Evolutionary conservation across 257 asterid species (phyloP), one percentile per base, ranked within the genome.

Genomic region (Solanum tarijense): DNA sequence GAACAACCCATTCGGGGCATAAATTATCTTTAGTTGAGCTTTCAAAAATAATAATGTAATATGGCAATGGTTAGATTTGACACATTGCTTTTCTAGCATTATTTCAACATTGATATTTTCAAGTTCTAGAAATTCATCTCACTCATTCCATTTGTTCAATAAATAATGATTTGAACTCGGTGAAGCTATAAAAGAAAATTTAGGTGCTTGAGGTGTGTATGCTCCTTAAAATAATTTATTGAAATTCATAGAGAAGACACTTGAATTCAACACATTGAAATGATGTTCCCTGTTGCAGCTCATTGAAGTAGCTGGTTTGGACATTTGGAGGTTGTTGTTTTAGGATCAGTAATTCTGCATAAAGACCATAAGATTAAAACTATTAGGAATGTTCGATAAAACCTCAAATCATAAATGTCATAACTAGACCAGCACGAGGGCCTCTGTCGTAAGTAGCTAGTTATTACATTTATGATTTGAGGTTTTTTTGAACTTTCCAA

Each of bases 1-100:
- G 2, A 7, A 18, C 5, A 20, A 20, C 25, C 11, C n/a, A 18
- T 20, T 55, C 2, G 1, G 1, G n/a, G n/a, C 10, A 18, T 0
- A 20, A 55, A 18, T 55, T 55, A 18, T 0, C 25, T 20, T 55
- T 0, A 0, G 9, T 16, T 52, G 62, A 52, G 9, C 62, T 52
- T 52, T 13, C 23, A 52, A 52, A 55, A 55, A 20, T 55, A 55
- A 4, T 2, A 20, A 55, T 20, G 12, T 55, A 20, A 7, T 21
- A 7, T 55, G 25, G 3, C n/a, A 20, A 0, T 55, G n/a, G 66
- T 55, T 18, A 20, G 25, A 20, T 55, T 55, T 21, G 11, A 55
- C 66, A 55, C 66, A 0, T 55, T 20, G 5, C 10, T 55, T 55
- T 20, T 55, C 25, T 0, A 20, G 0, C 66, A 55, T 55, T 55